phyloP scores from a whole-genome alignment of 495 filamentous ascomycete species.

The Eremomyces bilateralis region DNA sequence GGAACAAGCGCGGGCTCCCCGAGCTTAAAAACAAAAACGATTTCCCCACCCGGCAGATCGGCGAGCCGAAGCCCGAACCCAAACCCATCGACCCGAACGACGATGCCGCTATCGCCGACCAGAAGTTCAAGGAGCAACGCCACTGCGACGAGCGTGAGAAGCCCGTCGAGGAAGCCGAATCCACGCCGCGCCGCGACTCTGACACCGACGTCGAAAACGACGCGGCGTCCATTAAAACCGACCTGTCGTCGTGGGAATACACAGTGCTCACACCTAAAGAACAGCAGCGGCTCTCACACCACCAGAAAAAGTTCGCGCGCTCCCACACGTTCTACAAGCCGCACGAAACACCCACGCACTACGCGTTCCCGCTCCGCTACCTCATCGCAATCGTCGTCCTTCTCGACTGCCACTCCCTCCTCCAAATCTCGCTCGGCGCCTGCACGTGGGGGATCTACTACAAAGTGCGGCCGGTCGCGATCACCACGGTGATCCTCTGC shows the following conservation, averaged over 20 bases:
- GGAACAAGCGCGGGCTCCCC: constrained; percentile 37
- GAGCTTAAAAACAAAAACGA: constrained; percentile 50
- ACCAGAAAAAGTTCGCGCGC: constrained; percentile 52
- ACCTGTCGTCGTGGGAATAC: constrained; percentile 22
- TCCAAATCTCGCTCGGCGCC: constrained; percentile 55
- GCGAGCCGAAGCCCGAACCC: constrained; percentile 3
- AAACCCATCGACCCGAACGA: background rate
- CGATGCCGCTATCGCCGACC: background rate
- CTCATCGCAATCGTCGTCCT: constrained; percentile 50
- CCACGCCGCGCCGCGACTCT: background rate
- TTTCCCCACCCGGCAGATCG: constrained; percentile 29
- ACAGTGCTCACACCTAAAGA: constrained; percentile 40
- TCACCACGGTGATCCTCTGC: constrained; percentile 60
- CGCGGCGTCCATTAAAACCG: no score
- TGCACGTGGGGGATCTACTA: constrained; percentile 54
- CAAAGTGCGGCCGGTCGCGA: constrained; percentile 35
- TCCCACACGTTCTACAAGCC: constrained; percentile 73
- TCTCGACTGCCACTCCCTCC: constrained; percentile 42
- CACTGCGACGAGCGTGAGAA: background rate
- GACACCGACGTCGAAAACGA: constrained; percentile 24
- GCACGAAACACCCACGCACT: constrained; percentile 59
- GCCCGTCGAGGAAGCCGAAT: background rate
- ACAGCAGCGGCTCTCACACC: constrained; percentile 40
- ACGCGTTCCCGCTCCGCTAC: constrained; percentile 50
- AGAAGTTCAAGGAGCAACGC: no score